phyloP scores from a whole-genome alignment of 306 rosid genomes.

The Prosopis cineraria region DNA sequence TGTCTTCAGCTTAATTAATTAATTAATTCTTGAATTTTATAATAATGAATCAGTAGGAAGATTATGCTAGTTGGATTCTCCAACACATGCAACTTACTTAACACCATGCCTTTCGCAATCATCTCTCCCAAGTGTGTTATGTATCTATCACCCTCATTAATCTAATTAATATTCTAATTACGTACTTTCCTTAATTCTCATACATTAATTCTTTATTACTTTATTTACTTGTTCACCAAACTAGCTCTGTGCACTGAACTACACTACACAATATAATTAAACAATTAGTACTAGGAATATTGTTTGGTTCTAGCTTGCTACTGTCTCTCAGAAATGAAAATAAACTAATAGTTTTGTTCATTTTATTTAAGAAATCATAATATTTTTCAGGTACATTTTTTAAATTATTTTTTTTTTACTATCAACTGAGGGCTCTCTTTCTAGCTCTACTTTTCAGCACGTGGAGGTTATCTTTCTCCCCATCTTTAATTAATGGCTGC shows the following conservation, averaged over 20 bases:
- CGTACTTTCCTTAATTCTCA: conserved; percentile 29
- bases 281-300: background rate
- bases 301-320: background rate
- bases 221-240: conserved; percentile 20
- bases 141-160: conserved; percentile 66
- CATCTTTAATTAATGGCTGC: background rate
- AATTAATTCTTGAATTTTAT: background rate
- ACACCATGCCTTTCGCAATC: conserved; percentile 73
- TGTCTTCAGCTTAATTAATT: conserved; percentile 20
- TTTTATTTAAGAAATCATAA: background rate
- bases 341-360: background rate
- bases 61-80: conserved; percentile 78
- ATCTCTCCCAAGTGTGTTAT: conserved; percentile 73
- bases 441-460: conserved; percentile 9
- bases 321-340: background rate
- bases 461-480: background rate
- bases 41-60: conserved; percentile 7
- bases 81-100: conserved; percentile 75
- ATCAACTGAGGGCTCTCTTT: background rate
- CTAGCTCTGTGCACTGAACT: background rate
- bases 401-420: background rate
- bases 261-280: background rate
- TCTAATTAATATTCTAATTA: too few species aligned
- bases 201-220: conserved; percentile 9
- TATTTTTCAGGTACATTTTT: background rate